phyloP scores from a whole-genome alignment of 345 rosid species.

The Eucalyptus melliodora region DNA sequence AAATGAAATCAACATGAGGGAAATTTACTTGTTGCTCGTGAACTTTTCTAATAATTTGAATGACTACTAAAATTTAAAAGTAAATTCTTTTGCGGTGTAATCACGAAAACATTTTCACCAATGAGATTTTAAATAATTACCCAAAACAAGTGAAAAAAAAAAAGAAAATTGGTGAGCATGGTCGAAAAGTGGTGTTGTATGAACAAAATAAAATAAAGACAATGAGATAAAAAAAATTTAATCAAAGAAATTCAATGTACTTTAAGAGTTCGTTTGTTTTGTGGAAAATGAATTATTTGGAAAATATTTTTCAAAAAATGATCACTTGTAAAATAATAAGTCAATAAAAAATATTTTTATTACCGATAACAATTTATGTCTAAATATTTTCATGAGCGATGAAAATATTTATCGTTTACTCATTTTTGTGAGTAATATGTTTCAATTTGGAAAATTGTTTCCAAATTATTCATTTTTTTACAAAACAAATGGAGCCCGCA shows the following conservation, averaged over 20 bases:
- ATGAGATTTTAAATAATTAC: not conserved
- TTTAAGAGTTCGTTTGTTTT: too few relatives aligned
- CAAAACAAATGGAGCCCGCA: rapidly evolving
- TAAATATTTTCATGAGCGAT: too few relatives aligned
- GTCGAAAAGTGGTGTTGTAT: not conserved
- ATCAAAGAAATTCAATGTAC: too few relatives aligned
- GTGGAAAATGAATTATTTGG: too few relatives aligned
- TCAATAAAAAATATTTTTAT: not conserved
- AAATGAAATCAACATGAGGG: not conserved
- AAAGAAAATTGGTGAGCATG: not conserved
- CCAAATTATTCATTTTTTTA: too few relatives aligned
- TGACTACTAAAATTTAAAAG: too few relatives aligned
- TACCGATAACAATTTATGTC: rapidly evolving
- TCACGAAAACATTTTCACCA: not conserved
- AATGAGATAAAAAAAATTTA: too few relatives aligned
- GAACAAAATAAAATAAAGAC: not conserved
- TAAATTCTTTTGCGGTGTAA: too few relatives aligned
- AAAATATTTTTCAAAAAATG: too few relatives aligned
- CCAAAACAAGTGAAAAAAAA: not conserved
- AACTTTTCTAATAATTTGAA: too few relatives aligned
- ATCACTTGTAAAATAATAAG: too few relatives aligned
- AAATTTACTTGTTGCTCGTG: not conserved
- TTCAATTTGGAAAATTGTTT: not conserved
- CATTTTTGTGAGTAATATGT: not conserved
- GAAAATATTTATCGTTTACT: too few relatives aligned